Evolutionary conservation across 345 rosid genomes (phyloP).

Genomic region (Toxicodendron radicans): DNA sequence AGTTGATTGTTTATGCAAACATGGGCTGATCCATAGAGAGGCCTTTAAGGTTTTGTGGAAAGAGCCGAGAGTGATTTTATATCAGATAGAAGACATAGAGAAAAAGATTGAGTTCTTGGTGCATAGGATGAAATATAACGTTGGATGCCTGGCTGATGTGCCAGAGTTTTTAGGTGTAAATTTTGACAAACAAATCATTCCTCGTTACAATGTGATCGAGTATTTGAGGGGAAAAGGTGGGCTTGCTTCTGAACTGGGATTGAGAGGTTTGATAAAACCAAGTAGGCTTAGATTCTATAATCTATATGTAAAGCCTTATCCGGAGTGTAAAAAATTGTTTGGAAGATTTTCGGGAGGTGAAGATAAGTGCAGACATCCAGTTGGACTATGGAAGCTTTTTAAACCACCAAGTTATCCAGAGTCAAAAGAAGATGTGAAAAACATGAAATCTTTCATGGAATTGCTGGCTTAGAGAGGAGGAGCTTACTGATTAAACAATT

Average conservation of each 20-base stretch:
- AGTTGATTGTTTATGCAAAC: constrained; percentile 73
- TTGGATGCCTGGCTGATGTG: constrained; percentile 60
- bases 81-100: constrained; percentile 58
- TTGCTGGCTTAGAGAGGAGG: constrained; percentile 35
- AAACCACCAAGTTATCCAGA: constrained; percentile 46
- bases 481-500: not conserved
- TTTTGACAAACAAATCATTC: constrained; percentile 75
- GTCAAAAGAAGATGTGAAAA: constrained; percentile 54
- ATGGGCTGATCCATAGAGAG: constrained; percentile 70
- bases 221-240: constrained; percentile 64
- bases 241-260: constrained; percentile 61
- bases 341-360: constrained; percentile 51
- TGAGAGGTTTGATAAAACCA: constrained; percentile 64
- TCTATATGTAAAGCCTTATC: constrained; percentile 81
- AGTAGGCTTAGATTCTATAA: constrained; percentile 78
- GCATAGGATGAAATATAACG: constrained; percentile 45
- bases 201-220: constrained; percentile 66
- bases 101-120: constrained; percentile 69
- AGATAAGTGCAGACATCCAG: constrained; percentile 42
- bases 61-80: constrained; percentile 72
- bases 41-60: constrained; percentile 78
- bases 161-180: constrained; percentile 77
- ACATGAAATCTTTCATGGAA: constrained; percentile 62
- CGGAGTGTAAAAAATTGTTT: constrained; percentile 73
- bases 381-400: constrained; percentile 74